Percentiles rank a stretch among this genome's conserved stretches.
phyloP scores from a whole-genome alignment of 371 early-diverging fungal genomes.

The Mortierella sp. region DNA sequence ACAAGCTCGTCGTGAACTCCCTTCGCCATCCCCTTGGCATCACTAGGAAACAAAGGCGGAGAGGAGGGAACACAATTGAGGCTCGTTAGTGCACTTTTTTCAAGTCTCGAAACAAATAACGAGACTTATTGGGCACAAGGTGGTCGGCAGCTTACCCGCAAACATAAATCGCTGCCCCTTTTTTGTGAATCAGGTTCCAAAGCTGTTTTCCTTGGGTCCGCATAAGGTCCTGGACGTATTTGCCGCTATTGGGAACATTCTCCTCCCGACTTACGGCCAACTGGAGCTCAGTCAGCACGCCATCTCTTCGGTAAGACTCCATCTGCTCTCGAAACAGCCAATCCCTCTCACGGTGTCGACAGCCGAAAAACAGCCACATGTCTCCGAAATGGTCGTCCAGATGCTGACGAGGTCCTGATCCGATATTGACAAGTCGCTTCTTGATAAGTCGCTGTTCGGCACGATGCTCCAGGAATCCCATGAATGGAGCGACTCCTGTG shows the following conservation, averaged over 20 bases:
- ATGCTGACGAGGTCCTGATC: conserved; percentile 35
- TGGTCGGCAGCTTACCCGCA: conserved; percentile 73
- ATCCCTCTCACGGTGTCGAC: conserved; percentile 85
- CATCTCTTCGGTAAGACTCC: conserved; percentile 62
- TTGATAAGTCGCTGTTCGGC: conserved; percentile 65
- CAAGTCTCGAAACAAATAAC: background rate
- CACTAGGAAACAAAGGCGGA: conserved; percentile 52
- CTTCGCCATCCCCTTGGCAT: conserved; percentile 91
- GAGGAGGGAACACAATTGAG: background rate
- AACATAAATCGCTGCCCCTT: conserved; percentile 82
- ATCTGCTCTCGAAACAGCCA: conserved; percentile 92
- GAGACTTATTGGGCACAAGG: background rate
- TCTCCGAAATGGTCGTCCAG: conserved; percentile 71
- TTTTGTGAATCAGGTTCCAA: conserved; percentile 69
- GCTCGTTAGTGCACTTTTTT: background rate
- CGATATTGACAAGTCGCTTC: conserved; percentile 52
- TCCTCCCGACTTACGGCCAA: conserved; percentile 75
- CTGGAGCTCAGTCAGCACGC: conserved; percentile 67
- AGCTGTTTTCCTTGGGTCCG: conserved; percentile 64
- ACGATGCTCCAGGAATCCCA: conserved; percentile 94
- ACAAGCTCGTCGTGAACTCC: conserved; percentile 84
- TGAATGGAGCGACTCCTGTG: conserved; percentile 98
- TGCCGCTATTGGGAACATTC: conserved; percentile 56
- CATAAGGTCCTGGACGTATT: conserved; percentile 91
- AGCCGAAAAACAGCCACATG: conserved; percentile 93